These are phyloP conservation scores for Dacryopinax primogenitus DNA, from an alignment of 768 basidiomycete genomes.

Conservation along the genomic window DNA sequence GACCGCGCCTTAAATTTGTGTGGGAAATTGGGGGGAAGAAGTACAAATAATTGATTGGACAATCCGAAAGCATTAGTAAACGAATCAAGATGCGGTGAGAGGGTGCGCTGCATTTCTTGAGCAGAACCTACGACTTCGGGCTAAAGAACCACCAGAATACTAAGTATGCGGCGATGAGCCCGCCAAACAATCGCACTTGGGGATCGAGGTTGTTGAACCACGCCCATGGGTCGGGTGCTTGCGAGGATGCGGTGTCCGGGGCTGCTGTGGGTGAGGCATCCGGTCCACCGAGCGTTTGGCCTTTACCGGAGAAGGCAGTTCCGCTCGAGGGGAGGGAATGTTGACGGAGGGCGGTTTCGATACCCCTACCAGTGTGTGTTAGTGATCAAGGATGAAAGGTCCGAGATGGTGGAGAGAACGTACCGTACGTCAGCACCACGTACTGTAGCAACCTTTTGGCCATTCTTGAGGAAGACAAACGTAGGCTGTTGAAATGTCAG, in stretches of 20 bases:
- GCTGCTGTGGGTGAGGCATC: conserved; percentile 24
- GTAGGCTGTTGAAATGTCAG: conserved; percentile 48
- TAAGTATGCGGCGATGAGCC: conserved; percentile 49
- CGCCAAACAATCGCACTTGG: conserved; percentile 52
- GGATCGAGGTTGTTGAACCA: conserved; percentile 44
- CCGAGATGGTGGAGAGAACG: conserved; percentile 19
- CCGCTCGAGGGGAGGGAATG: conserved; percentile 32
- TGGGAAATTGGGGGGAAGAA: too few relatives aligned
- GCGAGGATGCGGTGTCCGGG: conserved; percentile 27
- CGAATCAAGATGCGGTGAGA: too few relatives aligned
- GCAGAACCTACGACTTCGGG: background rate
- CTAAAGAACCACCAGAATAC: conserved; percentile 37
- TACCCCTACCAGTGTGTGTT: conserved; percentile 32
- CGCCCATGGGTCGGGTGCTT: conserved; percentile 13
- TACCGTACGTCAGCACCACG: conserved; percentile 58
- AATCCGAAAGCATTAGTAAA: too few relatives aligned
- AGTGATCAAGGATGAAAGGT: background rate
- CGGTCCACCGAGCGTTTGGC: conserved; percentile 53
- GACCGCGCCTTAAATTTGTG: too few relatives aligned
- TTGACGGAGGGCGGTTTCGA: conserved; percentile 46
- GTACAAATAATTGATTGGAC: background rate
- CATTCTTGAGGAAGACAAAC: conserved; percentile 63
- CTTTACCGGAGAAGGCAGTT: conserved; percentile 53
- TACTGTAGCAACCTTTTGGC: conserved; percentile 53
- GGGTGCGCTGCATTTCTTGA: too few relatives aligned